Percentiles rank a stretch among this genome's conserved stretches.
phyloP scores from a whole-genome alignment of 805 yeast genomes.

The Teunomyces atbi region DNA sequence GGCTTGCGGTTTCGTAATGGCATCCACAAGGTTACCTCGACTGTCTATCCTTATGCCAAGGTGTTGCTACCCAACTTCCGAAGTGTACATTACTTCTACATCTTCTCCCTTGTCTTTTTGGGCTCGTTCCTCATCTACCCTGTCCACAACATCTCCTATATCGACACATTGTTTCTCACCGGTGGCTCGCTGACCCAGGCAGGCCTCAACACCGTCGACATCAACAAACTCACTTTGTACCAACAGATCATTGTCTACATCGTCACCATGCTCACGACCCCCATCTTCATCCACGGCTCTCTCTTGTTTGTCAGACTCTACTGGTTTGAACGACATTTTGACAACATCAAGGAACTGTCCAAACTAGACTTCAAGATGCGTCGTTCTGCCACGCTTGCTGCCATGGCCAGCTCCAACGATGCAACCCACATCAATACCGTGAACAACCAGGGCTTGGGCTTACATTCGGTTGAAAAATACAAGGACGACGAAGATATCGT shows the following conservation, averaged over 20 bases:
- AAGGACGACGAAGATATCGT: conserved; percentile 5
- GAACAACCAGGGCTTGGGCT: conserved; percentile 33
- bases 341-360: conserved; percentile 75
- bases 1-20: conserved; percentile 29
- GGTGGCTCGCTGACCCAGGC: conserved; percentile 86
- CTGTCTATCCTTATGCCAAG: conserved; percentile 40
- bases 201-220: conserved; percentile 78
- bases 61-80: conserved; percentile 52
- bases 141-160: conserved; percentile 58
- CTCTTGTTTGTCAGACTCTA: conserved; percentile 76
- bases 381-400: conserved; percentile 70
- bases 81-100: conserved; percentile 73
- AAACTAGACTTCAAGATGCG: conserved; percentile 79
- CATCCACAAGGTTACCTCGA: conserved; percentile 34
- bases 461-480: conserved; percentile 4
- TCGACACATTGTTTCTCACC: conserved; percentile 76
- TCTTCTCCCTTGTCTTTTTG: conserved; percentile 55
- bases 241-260: conserved; percentile 78
- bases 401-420: conserved; percentile 38
- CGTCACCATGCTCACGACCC: conserved; percentile 68
- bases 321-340: conserved; percentile 87
- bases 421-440: conserved; percentile 25
- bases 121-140: conserved; percentile 81
- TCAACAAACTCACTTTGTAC: conserved; percentile 61
- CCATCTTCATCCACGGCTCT: conserved; percentile 81